phyloP scores from a whole-genome alignment of 192 early-diverging fungal species.

The Chytriomyces hyalinus region DNA sequence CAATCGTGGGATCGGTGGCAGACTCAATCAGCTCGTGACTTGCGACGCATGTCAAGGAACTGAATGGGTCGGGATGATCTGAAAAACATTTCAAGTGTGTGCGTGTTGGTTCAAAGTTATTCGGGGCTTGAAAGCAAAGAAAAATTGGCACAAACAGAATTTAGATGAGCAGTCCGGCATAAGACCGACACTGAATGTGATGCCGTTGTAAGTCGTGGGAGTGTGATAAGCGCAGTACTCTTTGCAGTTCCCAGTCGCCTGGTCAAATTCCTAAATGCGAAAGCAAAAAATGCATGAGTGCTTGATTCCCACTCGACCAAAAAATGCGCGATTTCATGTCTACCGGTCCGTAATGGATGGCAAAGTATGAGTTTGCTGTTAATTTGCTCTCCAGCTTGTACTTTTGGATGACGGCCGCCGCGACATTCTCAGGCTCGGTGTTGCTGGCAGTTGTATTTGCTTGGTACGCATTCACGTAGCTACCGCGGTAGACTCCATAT shows the following conservation, averaged over 20 bases:
- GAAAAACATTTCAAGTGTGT: background rate
- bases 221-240: background rate
- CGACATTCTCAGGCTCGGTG: background rate
- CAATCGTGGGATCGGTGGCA: background rate
- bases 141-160: background rate
- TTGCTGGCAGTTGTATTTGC: background rate
- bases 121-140: background rate
- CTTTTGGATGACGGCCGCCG: background rate
- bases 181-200: background rate
- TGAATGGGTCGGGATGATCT: background rate
- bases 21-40: background rate
- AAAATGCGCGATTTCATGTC: background rate
- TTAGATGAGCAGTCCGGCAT: constrained; percentile 1
- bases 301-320: background rate
- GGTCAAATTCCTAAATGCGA: background rate
- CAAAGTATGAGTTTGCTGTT: background rate
- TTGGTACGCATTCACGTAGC: background rate
- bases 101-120: background rate
- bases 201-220: background rate
- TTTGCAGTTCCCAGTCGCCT: background rate
- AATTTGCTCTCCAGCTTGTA: background rate
- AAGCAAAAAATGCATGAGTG: background rate
- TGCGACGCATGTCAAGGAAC: background rate
- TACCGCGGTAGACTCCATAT: background rate
- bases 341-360: background rate